Evolutionary conservation across 768 basidiomycete genomes (phyloP), one percentile per base, ranked within the genome.

Genomic region (Calocera cornea): DNA sequence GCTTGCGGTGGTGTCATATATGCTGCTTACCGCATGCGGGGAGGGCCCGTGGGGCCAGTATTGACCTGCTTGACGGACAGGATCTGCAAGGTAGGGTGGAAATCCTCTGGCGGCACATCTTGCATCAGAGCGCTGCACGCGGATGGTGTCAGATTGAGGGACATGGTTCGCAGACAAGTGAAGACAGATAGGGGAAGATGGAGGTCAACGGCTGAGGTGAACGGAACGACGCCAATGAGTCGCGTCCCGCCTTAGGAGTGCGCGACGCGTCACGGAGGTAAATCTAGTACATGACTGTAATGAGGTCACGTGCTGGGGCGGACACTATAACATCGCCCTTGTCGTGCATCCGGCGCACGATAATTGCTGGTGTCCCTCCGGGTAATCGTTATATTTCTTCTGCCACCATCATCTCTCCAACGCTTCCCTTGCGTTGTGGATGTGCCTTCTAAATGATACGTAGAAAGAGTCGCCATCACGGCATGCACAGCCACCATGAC

Each of bases 51-150:
- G 10, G 75, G 74, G 63, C 76, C 73, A 5, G 79, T 72, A 49
- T 72, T 77, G 41, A 97, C 87, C 74, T 86, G 86, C 77, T 92
- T 95, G 70, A 93, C 84, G 41, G 86, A 89, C 63, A 97, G 83
- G 50, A 95, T 77, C 73, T 97, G 95, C 0, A 97, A 78, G 19
- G 84, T 82, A 1, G 84, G 84, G 5, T 76, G 70, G 11, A 73
- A 72, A 41, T 68, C 44, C 24, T 47, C 54, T 29, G 54, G 54
- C 54, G 54, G 54, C 27, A 22, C 24, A 60, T 60, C 54, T 22
- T 60, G 54, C 54, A 60, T 29, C 31, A 60, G 54, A 5, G 11
- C 14, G 24, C 27, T 33, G 31, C 54, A 60, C 31, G 54, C 54
- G 31, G 11, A 12, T 16, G 54, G 54, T 16, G 54, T 60, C 24